phyloP scores from a whole-genome alignment of 108 stramenopile species.

The Nitzschia inconspicua region DNA sequence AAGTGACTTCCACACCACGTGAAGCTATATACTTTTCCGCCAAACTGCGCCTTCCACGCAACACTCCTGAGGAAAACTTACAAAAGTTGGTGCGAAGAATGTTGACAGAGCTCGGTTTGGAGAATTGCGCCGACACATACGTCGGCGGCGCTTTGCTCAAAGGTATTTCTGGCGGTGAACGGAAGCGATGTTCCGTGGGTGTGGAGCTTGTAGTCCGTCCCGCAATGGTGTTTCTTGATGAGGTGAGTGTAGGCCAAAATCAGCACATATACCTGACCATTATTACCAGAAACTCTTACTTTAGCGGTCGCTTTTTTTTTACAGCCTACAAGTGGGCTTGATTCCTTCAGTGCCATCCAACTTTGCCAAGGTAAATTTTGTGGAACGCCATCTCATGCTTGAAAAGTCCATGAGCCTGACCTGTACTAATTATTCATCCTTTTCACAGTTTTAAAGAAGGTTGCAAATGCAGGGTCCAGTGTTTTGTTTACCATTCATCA shows the following conservation, averaged over 20 bases:
- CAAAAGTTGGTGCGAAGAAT: slow-evolving; percentile 62
- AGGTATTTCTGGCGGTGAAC: slow-evolving; percentile 79
- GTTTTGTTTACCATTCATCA: slow-evolving; percentile 93
- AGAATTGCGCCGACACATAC: slow-evolving; percentile 63
- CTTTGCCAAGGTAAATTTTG: too few species aligned
- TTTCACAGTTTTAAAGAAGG: slow-evolving; percentile 80
- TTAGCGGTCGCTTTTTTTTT: background rate
- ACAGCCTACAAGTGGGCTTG: slow-evolving; percentile 47
- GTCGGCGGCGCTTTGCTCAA: slow-evolving; percentile 65
- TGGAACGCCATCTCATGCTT: too few species aligned
- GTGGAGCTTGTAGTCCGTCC: slow-evolving; percentile 76
- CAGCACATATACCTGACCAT: too few species aligned
- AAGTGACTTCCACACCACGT: slow-evolving; percentile 79
- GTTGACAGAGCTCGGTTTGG: slow-evolving; percentile 70
- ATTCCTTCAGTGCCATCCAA: slow-evolving; percentile 71
- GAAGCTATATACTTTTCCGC: slow-evolving; percentile 86
- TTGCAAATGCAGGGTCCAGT: slow-evolving; percentile 72
- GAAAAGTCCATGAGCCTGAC: too few species aligned
- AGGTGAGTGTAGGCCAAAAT: too few species aligned
- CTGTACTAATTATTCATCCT: slow-evolving; percentile 55
- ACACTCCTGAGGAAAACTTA: slow-evolving; percentile 52
- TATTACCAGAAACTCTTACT: background rate
- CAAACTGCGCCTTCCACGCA: slow-evolving; percentile 62
- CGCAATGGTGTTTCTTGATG: slow-evolving; percentile 64
- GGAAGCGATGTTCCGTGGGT: slow-evolving; percentile 67